Evolutionary conservation across 768 basidiomycete genomes (phyloP), one percentile per base, ranked within the genome.

Genomic region (Steccherinum ochraceum): DNA sequence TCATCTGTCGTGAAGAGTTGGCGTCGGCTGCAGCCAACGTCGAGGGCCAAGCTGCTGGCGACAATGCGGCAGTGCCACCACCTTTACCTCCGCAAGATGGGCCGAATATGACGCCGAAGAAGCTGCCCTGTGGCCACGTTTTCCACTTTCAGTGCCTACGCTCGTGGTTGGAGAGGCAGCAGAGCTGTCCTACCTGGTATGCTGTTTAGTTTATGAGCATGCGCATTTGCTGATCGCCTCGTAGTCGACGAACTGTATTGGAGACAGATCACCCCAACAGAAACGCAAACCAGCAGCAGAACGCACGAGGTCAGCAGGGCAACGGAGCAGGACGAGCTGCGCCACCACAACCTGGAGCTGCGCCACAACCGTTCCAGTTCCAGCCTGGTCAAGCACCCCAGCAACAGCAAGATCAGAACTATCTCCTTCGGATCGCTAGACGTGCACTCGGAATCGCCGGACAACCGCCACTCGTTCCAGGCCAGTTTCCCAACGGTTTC

Each of bases 1-100:
- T 99, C 59, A 97, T 99, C 56, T 99, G 96, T 62, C 81, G 96
- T 12, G 96, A 99, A 67, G 96, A 98, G 63, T 92, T 99, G 93
- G 48, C 66, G 75, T n/a, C n/a, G n/a, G 35, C 72, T 52, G 56
- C 58, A 57, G 49, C 54, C 12, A 48, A 39, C 3, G 52, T 40
- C 30, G 49, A 44, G 49, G 7, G 7, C 16, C 65, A 48, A 25
- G 58, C 55, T 30, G 40, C 53, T 19, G 65, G 61, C 60, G 58
- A 25, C 52, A 58, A 19, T 66, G 66, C 40, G 56, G 41, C 41
- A 18, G 41, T 43, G 19, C 60, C 48, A 44, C 61, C 40, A 49
- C 59, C 40, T 46, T 50, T 30, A 60, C 54, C 45, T 61, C 52
- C 50, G 2, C 56, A 58, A 44, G 84, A 90, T 56, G 90, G 89